Evolutionary conservation across 305 asterid species (phyloP).

Genomic region (Nicotiana rustica): DNA sequence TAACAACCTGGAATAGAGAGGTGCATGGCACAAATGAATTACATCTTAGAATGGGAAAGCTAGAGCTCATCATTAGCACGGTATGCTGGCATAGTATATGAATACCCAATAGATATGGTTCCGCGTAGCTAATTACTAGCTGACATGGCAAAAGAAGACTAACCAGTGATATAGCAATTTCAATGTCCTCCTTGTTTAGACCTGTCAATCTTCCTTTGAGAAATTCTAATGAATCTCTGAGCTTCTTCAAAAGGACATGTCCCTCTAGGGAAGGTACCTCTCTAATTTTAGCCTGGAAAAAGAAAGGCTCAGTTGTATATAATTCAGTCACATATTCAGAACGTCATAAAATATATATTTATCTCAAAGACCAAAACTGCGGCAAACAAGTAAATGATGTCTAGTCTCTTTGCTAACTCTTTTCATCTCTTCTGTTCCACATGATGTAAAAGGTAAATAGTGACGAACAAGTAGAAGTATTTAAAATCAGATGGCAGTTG

Average conservation of each 20-base stretch:
- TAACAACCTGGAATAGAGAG: too few species aligned
- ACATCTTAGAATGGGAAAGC: background rate
- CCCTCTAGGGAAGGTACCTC: constrained; percentile 96
- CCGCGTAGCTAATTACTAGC: background rate
- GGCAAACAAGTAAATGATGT: background rate
- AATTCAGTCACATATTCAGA: constrained; percentile 23
- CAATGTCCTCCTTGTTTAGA: constrained; percentile 84
- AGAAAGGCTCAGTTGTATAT: background rate
- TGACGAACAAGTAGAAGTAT: background rate
- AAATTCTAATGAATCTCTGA: constrained; percentile 92
- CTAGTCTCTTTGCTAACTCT: background rate
- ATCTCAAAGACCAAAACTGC: constrained; percentile 12
- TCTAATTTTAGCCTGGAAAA: constrained; percentile 83
- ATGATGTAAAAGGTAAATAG: background rate
- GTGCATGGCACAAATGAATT: background rate
- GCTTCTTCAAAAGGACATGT: constrained; percentile 96
- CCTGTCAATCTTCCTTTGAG: constrained; percentile 87
- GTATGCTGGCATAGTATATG: background rate
- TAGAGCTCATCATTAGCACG: background rate
- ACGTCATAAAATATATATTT: background rate
- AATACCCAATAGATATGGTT: background rate
- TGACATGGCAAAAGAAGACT: constrained; percentile 37
- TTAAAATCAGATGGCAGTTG: background rate
- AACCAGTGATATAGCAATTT: constrained; percentile 91
- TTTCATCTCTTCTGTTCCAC: background rate